Percentiles rank a stretch among this genome's conserved stretches.
Conservation (phyloP, 768 basidiomycete genomes). For the Postia placenta region DNA sequence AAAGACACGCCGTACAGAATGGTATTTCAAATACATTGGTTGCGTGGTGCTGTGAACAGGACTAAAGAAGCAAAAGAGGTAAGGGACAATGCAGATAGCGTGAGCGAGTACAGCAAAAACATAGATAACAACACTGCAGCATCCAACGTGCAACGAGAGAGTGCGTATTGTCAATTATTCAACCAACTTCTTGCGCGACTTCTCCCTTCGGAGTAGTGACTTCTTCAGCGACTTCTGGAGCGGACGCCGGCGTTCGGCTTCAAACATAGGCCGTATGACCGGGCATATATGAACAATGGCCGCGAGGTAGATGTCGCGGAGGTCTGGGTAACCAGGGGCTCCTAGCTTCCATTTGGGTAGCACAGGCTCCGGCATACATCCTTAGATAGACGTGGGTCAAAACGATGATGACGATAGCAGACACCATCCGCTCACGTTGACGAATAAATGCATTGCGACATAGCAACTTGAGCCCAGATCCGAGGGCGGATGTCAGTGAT, state of each 20-base stretch:
- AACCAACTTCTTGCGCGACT: not conserved
- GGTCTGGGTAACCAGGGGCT: not conserved
- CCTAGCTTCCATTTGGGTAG: too few species aligned
- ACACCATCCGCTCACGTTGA: too few species aligned
- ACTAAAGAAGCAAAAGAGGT: too few species aligned
- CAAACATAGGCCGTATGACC: not conserved
- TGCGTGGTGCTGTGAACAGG: not conserved
- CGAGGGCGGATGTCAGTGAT: too few species aligned
- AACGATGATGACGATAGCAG: too few species aligned
- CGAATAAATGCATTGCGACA: too few species aligned
- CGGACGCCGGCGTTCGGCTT: not conserved
- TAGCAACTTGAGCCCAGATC: too few species aligned
- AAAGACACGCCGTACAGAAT: not conserved
- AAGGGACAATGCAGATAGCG: too few species aligned
- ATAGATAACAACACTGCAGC: not conserved
- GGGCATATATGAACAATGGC: not conserved
- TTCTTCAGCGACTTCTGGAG: not conserved
- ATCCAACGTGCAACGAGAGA: not conserved
- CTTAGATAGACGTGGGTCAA: too few species aligned
- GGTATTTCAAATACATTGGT: not conserved
- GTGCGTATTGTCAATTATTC: not conserved
- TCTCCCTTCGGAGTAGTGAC: not conserved
- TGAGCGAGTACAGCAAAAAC: not conserved
- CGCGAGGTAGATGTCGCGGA: not conserved
- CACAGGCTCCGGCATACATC: too few species aligned